Conservation (phyloP, 2,329 filamentous ascomycete species). For the Setomelanomma holmii region DNA sequence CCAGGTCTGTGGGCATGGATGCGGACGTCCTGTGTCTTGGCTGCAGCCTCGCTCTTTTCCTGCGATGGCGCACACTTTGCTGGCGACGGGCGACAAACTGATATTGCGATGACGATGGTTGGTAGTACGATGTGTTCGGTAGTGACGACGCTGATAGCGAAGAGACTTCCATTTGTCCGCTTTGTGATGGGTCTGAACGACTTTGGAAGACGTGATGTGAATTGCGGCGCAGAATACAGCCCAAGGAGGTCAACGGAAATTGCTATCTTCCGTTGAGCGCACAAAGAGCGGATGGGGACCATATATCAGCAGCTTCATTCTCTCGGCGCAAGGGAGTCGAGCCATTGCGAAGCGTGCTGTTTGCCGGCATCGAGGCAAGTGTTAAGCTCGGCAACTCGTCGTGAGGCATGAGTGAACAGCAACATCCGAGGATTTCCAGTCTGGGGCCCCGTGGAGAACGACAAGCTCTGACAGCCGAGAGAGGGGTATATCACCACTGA, state of each 20-base stretch:
- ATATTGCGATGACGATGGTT: constrained; percentile 27
- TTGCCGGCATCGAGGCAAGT: constrained; percentile 21
- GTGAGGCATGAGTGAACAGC: constrained; percentile 15
- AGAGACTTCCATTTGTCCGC: constrained; percentile 47
- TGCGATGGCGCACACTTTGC: constrained; percentile 36
- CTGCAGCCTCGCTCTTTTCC: constrained; percentile 46
- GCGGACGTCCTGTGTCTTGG: constrained; percentile 44
- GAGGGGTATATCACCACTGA: not conserved
- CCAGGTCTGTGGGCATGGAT: constrained; percentile 31
- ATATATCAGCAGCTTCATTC: constrained; percentile 24
- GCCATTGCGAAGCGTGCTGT: constrained; percentile 7
- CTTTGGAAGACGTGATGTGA: constrained; percentile 43
- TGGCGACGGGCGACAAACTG: constrained; percentile 23
- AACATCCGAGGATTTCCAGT: constrained; percentile 31
- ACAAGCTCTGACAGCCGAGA: not conserved
- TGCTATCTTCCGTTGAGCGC: constrained; percentile 7
- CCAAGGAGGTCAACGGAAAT: constrained; percentile 33
- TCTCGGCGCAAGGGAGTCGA: constrained; percentile 26
- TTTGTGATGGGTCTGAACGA: constrained; percentile 37
- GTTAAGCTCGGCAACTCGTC: constrained; percentile 40
- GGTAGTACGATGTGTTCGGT: constrained; percentile 26
- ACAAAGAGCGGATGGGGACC: constrained; percentile 4
- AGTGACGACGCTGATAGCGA: constrained; percentile 34
- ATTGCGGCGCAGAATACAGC: constrained; percentile 49
- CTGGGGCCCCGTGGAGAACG: not conserved